Percentiles rank a stretch among this genome's conserved stretches.
These are phyloP conservation scores for Abortiporus biennis DNA, from an alignment of 1,284 basidiomycete species.

Conservation along the genomic window DNA sequence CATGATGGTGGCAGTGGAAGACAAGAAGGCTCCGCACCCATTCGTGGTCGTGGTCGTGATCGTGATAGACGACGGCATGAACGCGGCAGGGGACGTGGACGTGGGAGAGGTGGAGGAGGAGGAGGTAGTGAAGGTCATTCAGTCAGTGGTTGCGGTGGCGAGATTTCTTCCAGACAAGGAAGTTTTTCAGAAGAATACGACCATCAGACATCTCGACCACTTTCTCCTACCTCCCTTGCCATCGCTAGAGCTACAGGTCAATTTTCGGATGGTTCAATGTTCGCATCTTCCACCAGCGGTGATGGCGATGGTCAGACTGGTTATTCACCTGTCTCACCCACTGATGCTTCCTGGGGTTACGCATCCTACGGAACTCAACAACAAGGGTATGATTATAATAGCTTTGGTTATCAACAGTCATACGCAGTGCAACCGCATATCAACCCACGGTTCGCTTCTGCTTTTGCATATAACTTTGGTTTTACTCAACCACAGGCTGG, in stretches of 20 bases:
- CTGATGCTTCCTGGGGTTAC: conserved; percentile 16
- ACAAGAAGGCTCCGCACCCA: conserved; percentile 17
- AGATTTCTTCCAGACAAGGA: conserved; percentile 8
- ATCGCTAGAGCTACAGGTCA: conserved; percentile 43
- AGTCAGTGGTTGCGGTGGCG: no score
- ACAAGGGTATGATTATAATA: conserved; percentile 12
- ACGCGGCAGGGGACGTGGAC: conserved; percentile 29
- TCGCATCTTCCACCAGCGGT: conserved; percentile 9
- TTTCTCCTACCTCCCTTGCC: conserved; percentile 41
- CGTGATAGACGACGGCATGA: conserved; percentile 25
- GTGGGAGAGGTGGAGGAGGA: conserved; percentile 13
- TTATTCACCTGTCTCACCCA: conserved; percentile 1
- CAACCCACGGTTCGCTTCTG: conserved; percentile 64
- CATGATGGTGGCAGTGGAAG: neutral
- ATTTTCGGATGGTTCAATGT: conserved; percentile 21
- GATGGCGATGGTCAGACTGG: neutral
- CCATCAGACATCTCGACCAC: conserved; percentile 23
- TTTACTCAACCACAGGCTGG: conserved; percentile 10
- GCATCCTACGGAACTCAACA: conserved; percentile 11
- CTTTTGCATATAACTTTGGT: conserved; percentile 40
- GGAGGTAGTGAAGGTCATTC: conserved; percentile 6
- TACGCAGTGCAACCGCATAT: conserved; percentile 78
- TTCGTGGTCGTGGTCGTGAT: conserved; percentile 23
- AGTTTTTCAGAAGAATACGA: conserved; percentile 22
- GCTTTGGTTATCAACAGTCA: conserved; percentile 27